These are phyloP conservation scores for Chaetothyriales sp. DNA, from an alignment of 2,329 filamentous ascomycete species.

Conservation along the genomic window DNA sequence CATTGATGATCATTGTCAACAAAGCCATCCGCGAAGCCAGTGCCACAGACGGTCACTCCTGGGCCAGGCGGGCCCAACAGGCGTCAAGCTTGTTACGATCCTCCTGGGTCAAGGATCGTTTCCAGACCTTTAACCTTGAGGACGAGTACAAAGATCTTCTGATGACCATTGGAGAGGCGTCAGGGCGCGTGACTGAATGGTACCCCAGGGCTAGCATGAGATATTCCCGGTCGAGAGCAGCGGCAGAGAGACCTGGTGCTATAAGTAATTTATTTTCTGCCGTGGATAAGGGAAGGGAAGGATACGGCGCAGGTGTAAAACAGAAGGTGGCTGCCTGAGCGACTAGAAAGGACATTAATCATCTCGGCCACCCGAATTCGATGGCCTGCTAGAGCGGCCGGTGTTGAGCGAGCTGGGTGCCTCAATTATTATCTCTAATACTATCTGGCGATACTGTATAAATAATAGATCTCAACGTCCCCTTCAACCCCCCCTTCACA, in stretches of 20 bases:
- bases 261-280: not conserved
- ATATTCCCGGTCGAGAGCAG: not conserved
- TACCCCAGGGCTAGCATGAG: not conserved
- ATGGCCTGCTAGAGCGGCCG: too few species aligned
- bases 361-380: too few species aligned
- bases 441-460: too few species aligned
- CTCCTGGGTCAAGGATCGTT: not conserved
- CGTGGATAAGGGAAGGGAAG: not conserved
- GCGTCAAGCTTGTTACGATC: not conserved
- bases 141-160: not conserved
- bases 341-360: too few species aligned
- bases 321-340: not conserved
- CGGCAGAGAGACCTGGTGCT: not conserved
- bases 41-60: not conserved
- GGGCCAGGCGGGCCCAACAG: not conserved
- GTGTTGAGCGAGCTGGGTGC: too few species aligned
- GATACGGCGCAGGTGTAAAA: not conserved
- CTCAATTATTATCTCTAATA: too few species aligned
- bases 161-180: not conserved
- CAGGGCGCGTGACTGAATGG: not conserved
- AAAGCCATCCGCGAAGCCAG: conserved; percentile 7
- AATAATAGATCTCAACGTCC: too few species aligned
- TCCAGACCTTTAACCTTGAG: not conserved
- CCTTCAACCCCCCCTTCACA: too few species aligned
- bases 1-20: conserved; percentile 14